Conservation (phyloP, 441 rosid genomes). For the Brassica balearica region DNA sequence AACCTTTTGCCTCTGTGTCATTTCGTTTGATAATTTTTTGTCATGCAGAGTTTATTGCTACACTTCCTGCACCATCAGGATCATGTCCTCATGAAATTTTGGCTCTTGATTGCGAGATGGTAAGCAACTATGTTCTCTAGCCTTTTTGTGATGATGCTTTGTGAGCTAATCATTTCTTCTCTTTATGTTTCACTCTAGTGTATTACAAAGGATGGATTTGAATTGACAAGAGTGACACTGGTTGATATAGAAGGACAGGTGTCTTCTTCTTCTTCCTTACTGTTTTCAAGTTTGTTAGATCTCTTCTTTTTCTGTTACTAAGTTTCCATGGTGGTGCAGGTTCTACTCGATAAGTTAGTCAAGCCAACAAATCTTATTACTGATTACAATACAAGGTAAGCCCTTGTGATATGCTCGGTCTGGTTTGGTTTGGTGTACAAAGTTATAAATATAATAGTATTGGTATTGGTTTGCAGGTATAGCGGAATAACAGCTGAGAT, state of each 20-base stretch:
- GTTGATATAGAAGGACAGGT: conserved; percentile 92
- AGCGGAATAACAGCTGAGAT: conserved; percentile 91
- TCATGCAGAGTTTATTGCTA: conserved; percentile 65
- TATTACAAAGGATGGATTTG: conserved; percentile 83
- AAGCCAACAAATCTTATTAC: conserved; percentile 78
- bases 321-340: conserved; percentile 53
- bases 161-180: conserved; percentile 4
- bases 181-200: conserved; percentile 56
- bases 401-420: conserved; percentile 9
- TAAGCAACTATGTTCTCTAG: conserved; percentile 39
- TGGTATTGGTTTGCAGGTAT: conserved; percentile 58
- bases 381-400: conserved; percentile 93
- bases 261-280: conserved; percentile 33
- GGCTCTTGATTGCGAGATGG: conserved; percentile 99
- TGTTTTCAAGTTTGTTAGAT: not conserved
- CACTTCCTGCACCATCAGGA: conserved; percentile 75
- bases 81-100: conserved; percentile 61
- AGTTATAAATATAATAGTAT: not conserved
- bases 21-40: not conserved
- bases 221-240: conserved; percentile 87
- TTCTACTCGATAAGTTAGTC: conserved; percentile 85
- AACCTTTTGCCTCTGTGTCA: too few species aligned
- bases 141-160: conserved; percentile 7
- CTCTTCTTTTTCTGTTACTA: not conserved
- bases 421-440: conserved; percentile 12